A percentile compares a stretch with the other conserved stretches of the same genome.
Conservation (phyloP, 1,139 yeast species). For the Saccharomyces hybrid region DNA sequence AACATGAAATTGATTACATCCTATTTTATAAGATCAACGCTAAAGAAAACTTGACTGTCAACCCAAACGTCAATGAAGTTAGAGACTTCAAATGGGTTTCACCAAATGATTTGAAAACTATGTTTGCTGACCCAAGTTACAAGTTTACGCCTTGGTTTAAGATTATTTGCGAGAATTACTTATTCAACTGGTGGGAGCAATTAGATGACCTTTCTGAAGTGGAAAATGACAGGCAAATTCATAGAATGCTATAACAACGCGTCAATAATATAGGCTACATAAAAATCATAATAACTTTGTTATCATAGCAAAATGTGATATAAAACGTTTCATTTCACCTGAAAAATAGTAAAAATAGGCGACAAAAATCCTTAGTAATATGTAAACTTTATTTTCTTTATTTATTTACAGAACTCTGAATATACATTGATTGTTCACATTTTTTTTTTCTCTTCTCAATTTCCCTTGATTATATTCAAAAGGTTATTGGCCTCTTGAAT, state of each 20-base stretch:
- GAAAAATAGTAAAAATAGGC: neutral
- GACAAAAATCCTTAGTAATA: neutral
- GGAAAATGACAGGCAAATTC: slow-evolving; percentile 29
- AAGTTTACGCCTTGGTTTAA: slow-evolving; percentile 97
- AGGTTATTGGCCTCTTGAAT: neutral
- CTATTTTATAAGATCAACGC: slow-evolving; percentile 66
- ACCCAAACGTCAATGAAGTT: slow-evolving; percentile 73
- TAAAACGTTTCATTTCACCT: neutral
- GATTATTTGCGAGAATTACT: slow-evolving; percentile 81
- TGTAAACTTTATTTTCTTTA: neutral
- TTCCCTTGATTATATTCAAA: neutral
- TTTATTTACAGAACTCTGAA: neutral
- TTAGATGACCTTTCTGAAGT: slow-evolving; percentile 41
- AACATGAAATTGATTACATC: slow-evolving; percentile 94
- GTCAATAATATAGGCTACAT: neutral
- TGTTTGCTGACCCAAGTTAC: slow-evolving; percentile 61
- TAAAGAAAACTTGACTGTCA: slow-evolving; percentile 35
- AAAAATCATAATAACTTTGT: neutral
- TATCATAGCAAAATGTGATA: neutral
- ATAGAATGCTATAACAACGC: slow-evolving; percentile 27
- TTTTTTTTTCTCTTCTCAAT: neutral
- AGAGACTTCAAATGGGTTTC: slow-evolving; percentile 72
- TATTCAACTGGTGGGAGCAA: slow-evolving; percentile 91
- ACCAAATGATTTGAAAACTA: slow-evolving; percentile 53
- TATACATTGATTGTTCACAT: neutral